Evolutionary conservation across 179 eudicot genomes (phyloP), one percentile per base, ranked within the genome.

Genomic region (Amaranthus tricolor): DNA sequence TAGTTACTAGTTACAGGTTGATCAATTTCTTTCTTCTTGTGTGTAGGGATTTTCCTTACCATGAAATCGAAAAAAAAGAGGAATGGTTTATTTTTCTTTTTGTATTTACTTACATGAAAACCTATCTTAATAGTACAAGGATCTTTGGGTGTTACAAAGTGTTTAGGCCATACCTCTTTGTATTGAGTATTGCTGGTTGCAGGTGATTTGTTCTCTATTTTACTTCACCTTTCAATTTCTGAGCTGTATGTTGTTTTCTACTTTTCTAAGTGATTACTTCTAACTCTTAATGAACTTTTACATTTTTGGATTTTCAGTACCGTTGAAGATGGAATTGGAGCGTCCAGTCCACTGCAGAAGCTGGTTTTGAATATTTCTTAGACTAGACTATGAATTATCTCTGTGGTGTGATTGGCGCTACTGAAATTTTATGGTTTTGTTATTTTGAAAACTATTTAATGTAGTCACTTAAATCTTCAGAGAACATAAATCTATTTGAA

Each of bases 251-350:
- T 47, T 14, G 50, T 21, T 7, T 54, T n/a, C n/a, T n/a, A n/a
- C n/a, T n/a, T n/a, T n/a, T n/a, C n/a, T n/a, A n/a, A n/a, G n/a
- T n/a, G n/a, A n/a, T n/a, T n/a, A n/a, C n/a, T n/a, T n/a, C n/a
- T n/a, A 11, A 15, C 19, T 40, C 1, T 67, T 68, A 44, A 78
- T 49, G 7, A 0, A 2, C 53, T 5, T 20, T 8, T 1, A 20
- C 10, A 2, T 8, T 72, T 73, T 72, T 31, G 7, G 11, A 7
- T 53, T 52, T 78, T 49, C 81, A 78, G 81, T 78, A 78, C 50
- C 81, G 78, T 31, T 78, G 11, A 68, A 61, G 40, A 31, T 50
- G 55, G 62, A 60, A 51, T 45, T 16, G 70, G 24, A 66, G 40
- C 40, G 40, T 31, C 3, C 40, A 31, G 3, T 73, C 57, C 13